A percentile compares a stretch with the other conserved stretches of the same genome.
Evolutionary conservation across 345 rosid genomes (phyloP).

Genomic region (Anastatica hierochuntica): DNA sequence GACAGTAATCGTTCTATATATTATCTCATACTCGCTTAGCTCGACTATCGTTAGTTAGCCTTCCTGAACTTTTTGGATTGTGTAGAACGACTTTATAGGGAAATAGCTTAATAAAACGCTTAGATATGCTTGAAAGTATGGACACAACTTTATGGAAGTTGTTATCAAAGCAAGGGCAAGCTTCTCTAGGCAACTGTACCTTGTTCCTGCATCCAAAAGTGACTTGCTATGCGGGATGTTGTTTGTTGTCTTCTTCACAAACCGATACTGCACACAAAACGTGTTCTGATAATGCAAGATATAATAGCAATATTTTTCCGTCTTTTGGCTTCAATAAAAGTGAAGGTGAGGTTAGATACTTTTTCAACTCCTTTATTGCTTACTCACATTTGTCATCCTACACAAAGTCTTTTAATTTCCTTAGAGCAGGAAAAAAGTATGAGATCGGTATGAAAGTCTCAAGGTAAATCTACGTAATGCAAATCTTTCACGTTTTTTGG

Average conservation of each 20-base stretch:
- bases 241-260: too few species aligned
- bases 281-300: not conserved
- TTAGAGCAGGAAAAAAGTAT: not conserved
- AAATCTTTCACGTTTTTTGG: not conserved
- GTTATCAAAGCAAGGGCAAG: not conserved
- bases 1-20: not conserved
- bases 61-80: not conserved
- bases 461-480: not conserved
- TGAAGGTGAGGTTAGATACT: not conserved
- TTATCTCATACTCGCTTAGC: not conserved
- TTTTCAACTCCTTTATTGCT: not conserved
- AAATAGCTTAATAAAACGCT: not conserved
- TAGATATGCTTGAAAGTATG: not conserved
- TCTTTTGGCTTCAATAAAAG: not conserved
- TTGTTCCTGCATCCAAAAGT: not conserved
- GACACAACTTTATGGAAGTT: not conserved
- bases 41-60: not conserved
- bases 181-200: not conserved
- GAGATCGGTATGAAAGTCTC: not conserved
- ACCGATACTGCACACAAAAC: too few species aligned
- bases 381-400: not conserved
- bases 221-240: too few species aligned
- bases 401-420: not conserved
- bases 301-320: not conserved
- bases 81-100: not conserved